phyloP scores from a whole-genome alignment of 768 basidiomycete genomes.

The Cytidiella melzeri region DNA sequence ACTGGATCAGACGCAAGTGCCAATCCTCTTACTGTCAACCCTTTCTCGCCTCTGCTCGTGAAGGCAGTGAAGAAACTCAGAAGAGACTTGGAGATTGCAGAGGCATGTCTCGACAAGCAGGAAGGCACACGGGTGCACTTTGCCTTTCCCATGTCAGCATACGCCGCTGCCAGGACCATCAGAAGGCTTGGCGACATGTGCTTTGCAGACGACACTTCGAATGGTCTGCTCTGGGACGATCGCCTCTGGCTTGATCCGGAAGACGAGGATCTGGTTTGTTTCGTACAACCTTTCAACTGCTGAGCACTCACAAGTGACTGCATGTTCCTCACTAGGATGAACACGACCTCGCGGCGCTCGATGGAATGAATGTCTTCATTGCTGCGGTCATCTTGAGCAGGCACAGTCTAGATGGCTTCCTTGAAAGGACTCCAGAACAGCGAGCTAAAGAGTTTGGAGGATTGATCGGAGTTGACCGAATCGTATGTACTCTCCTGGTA shows the following conservation, averaged over 20 bases:
- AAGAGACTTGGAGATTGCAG: constrained; percentile 55
- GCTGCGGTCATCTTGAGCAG: constrained; percentile 59
- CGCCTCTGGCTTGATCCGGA: constrained; percentile 61
- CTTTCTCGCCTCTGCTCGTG: constrained; percentile 61
- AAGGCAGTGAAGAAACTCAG: constrained; percentile 67
- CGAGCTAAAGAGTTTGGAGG: constrained; percentile 40
- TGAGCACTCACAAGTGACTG: not conserved
- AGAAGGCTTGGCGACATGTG: constrained; percentile 56
- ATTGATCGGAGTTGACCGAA: constrained; percentile 42
- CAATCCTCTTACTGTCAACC: constrained; percentile 22
- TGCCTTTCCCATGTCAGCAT: constrained; percentile 57
- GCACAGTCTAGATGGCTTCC: constrained; percentile 45
- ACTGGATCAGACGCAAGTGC: constrained; percentile 5
- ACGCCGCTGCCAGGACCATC: constrained; percentile 50
- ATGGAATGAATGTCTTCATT: constrained; percentile 67
- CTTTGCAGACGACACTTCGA: constrained; percentile 36
- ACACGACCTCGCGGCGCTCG: constrained; percentile 43
- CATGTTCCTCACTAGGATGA: constrained; percentile 43
- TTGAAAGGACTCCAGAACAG: constrained; percentile 43
- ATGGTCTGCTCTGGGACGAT: constrained; percentile 48
- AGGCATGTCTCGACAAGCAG: constrained; percentile 50
- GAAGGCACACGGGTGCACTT: constrained; percentile 37
- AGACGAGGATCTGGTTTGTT: constrained; percentile 32
- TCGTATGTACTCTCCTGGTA: constrained; percentile 36
- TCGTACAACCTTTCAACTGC: not conserved